Conservation (phyloP, 148 eudicot genomes). For the Chenopodium quinoa region DNA sequence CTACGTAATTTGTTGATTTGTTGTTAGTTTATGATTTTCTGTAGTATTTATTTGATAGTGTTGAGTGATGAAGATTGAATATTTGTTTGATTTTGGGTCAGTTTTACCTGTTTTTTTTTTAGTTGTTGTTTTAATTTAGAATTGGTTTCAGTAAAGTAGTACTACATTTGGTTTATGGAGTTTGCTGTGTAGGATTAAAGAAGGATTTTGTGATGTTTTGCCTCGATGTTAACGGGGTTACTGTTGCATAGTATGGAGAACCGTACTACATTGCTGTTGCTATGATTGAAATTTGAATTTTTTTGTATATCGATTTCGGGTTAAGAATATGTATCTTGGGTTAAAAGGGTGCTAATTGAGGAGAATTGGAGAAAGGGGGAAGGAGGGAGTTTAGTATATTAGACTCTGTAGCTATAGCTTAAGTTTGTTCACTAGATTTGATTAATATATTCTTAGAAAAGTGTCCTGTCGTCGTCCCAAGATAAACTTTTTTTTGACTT, state of each 20-base stretch:
- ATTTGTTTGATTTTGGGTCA: background rate
- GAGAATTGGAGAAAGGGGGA: background rate
- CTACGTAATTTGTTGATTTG: background rate
- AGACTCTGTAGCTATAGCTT: background rate
- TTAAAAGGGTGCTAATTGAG: background rate
- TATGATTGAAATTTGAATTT: conserved; percentile 4
- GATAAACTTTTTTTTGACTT: background rate
- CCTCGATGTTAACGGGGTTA: background rate
- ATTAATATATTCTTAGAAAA: background rate
- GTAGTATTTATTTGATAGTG: background rate
- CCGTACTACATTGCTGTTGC: background rate
- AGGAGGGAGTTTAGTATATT: background rate
- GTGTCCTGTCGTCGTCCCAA: background rate
- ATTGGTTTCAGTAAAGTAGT: background rate
- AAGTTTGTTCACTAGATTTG: conserved; percentile 1
- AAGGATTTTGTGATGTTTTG: background rate
- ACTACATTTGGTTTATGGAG: background rate
- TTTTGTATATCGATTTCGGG: background rate
- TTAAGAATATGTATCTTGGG: background rate
- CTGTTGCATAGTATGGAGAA: background rate
- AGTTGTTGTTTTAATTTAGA: no score
- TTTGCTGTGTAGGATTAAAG: background rate
- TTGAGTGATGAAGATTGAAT: conserved; percentile 5
- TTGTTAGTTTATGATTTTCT: background rate
- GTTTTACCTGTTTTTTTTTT: no score